Evolutionary conservation across 2,329 filamentous ascomycete species (phyloP).

Genomic region (Nemania sp.): DNA sequence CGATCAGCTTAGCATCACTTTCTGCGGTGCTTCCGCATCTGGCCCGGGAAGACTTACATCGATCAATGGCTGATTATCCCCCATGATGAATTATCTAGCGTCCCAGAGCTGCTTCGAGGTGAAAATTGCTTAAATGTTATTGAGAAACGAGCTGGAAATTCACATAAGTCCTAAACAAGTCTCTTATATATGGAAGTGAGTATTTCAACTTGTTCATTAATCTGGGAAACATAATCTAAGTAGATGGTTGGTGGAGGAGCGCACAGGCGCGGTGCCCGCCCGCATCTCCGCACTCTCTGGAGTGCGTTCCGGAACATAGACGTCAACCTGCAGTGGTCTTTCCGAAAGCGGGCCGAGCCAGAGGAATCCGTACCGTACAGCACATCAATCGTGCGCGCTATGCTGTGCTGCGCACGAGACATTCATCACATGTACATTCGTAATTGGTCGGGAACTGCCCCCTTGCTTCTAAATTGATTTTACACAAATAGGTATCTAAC

Average conservation of each 20-base stretch:
- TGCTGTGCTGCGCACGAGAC: background rate
- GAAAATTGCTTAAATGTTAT: background rate
- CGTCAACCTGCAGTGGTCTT: background rate
- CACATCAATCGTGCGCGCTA: too few relatives aligned
- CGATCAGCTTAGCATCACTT: too few relatives aligned
- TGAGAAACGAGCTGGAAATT: too few relatives aligned
- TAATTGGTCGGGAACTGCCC: background rate
- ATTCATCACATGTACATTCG: background rate
- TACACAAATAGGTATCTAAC: background rate
- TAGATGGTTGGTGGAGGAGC: background rate
- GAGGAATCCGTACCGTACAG: too few relatives aligned
- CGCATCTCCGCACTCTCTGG: constrained; percentile 4
- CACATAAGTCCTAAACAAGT: too few relatives aligned
- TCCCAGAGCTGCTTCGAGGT: background rate
- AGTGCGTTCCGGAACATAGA: background rate
- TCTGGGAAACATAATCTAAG: background rate
- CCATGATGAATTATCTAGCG: constrained; percentile 13
- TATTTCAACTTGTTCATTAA: background rate
- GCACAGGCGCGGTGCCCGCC: background rate
- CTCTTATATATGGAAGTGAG: too few relatives aligned
- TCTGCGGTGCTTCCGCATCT: too few relatives aligned
- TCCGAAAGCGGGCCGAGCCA: background rate
- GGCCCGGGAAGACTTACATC: constrained; percentile 14
- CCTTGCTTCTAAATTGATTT: background rate
- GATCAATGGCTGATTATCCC: constrained; percentile 11